Base-by-base conservation (phyloP, 768 basidiomycete genomes). In the Tricholoma furcatifolium region DNA sequence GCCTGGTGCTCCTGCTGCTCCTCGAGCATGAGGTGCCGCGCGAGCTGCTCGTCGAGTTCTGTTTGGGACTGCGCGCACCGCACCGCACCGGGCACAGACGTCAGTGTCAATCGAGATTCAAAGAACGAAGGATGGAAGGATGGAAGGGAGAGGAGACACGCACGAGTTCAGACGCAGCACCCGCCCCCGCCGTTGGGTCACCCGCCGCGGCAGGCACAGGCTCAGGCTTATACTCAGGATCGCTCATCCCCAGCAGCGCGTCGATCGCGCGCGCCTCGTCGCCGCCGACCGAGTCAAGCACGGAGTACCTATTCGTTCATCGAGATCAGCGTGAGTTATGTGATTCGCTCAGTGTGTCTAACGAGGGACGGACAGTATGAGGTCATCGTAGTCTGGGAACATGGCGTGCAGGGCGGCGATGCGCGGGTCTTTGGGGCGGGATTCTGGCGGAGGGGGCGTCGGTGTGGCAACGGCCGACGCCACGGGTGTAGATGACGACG, bases 361-460 rank as follows among this genome's bases (percentile, higher is more conserved):
- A n/a, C n/a, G n/a, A n/a, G 10, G n/a, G 24, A 75, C 82, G 45
- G 61, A 87, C 84, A 93, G 70, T 45, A 91, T 72, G n/a, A 75
- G 63, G 45, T 84, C 80, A 55, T 93, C 90, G 60, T 90, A 91
- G 67, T 87, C 85, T 6, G 90, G 90, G 66, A 92, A 92, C 77
- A 91, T 85, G 7, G 76, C 79, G 42, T 77, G 79, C 43, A 91
- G 72, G 0, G 72, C 69, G 9, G 77, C 72, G 40, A 87, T 67
- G n/a, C 74, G 70, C 1, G 83, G 78, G 67, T 86, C 74, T 44
- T 50, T 54, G 50, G 23, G 54, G 31, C 36, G 51, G 10, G 46
- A 18, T 38, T 30, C 21, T 9, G 21, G 31, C 39, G 44, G 8
- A 5, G 11, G 15, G 0, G 24, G 36, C n/a, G 36, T 14, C 4